phyloP scores from a whole-genome alignment of 345 rosid genomes.

The Odontarrhena argentea region DNA sequence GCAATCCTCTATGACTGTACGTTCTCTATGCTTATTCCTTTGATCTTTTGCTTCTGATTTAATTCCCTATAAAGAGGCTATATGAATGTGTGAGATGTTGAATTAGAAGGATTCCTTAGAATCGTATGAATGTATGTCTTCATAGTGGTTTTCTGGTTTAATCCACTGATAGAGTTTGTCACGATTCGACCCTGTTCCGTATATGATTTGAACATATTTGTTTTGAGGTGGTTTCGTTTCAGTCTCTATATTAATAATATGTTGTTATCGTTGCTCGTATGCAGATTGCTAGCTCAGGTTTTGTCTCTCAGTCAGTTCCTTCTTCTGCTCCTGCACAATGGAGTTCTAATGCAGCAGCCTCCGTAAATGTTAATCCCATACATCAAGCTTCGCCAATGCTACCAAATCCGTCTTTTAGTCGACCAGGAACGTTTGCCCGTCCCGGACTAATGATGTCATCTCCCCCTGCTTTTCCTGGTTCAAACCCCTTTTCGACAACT shows the following conservation, averaged over 20 bases:
- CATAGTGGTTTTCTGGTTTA: slow-evolving; percentile 1
- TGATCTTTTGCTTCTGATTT: slow-evolving; percentile 9
- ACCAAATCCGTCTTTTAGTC: slow-evolving; percentile 43
- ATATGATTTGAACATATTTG: background rate
- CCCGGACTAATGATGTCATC: slow-evolving; percentile 49
- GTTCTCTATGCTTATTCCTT: slow-evolving; percentile 23
- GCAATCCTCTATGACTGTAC: slow-evolving; percentile 42
- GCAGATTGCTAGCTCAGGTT: slow-evolving; percentile 43
- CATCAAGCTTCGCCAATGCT: slow-evolving; percentile 46
- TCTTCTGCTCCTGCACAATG: slow-evolving; percentile 44
- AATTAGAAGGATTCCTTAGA: background rate
- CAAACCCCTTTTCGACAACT: slow-evolving; percentile 49
- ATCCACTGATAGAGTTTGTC: background rate
- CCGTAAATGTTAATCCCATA: slow-evolving; percentile 40
- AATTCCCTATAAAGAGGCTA: background rate
- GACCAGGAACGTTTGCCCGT: slow-evolving; percentile 48
- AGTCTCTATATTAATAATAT: slow-evolving; percentile 42
- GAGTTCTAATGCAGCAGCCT: slow-evolving; percentile 37
- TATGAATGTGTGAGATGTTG: background rate
- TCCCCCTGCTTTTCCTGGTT: slow-evolving; percentile 44
- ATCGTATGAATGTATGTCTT: slow-evolving; percentile 5
- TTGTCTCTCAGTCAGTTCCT: slow-evolving; percentile 50
- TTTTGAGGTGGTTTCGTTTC: slow-evolving; percentile 13
- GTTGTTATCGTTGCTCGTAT: slow-evolving; percentile 41
- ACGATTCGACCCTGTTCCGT: background rate